These are phyloP conservation scores for Aspergillus sp. DNA, from an alignment of 2,329 filamentous ascomycete genomes.

Conservation along the genomic window DNA sequence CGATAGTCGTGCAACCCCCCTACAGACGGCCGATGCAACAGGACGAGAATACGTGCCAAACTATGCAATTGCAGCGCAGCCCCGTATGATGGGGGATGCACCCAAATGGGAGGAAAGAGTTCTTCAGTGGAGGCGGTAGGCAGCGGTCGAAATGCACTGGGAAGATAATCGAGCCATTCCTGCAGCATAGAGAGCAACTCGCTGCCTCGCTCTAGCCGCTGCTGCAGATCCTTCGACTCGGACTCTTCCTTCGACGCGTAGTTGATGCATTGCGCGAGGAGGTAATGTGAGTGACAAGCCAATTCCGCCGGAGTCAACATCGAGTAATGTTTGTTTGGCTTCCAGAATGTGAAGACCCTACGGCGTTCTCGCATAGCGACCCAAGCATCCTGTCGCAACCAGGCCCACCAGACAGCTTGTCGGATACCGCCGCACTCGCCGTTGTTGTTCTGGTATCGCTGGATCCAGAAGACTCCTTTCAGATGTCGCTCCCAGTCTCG, in stretches of 20 bases:
- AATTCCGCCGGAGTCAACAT: conserved; percentile 56
- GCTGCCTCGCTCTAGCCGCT: conserved; percentile 48
- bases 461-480: conserved; percentile 66
- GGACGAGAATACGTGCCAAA: conserved; percentile 54
- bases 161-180: conserved; percentile 51
- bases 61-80: conserved; percentile 54
- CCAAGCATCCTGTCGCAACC: conserved; percentile 67
- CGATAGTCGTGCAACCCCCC: conserved; percentile 51
- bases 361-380: conserved; percentile 61
- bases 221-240: conserved; percentile 42
- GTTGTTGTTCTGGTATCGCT: conserved; percentile 61
- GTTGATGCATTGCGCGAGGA: conserved; percentile 58
- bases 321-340: conserved; percentile 50
- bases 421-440: conserved; percentile 58
- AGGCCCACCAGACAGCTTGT: conserved; percentile 64
- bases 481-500: conserved; percentile 62
- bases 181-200: conserved; percentile 50
- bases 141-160: conserved; percentile 42
- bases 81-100: conserved; percentile 49
- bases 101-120: conserved; percentile 52
- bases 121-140: conserved; percentile 31
- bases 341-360: conserved; percentile 59
- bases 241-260: conserved; percentile 56
- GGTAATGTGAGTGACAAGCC: conserved; percentile 54
- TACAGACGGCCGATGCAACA: conserved; percentile 53